phyloP scores from a whole-genome alignment of 2,329 filamentous ascomycete species.

The Periconia digitata region DNA sequence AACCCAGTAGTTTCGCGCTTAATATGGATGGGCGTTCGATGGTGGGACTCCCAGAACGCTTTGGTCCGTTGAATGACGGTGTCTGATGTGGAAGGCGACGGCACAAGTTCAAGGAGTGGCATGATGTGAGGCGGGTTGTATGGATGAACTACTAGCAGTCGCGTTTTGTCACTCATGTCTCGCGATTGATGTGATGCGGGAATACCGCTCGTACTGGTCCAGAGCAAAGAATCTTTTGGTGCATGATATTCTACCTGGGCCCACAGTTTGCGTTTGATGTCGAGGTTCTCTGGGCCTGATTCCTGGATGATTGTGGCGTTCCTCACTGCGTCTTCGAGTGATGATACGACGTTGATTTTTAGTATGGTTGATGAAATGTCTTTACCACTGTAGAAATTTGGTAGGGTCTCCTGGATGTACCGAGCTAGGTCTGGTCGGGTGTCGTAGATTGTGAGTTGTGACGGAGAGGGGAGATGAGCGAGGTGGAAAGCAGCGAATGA shows the following conservation, averaged over 20 bases:
- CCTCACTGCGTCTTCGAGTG: slow-evolving; percentile 47
- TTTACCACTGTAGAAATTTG: slow-evolving; percentile 43
- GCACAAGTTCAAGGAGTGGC: slow-evolving; percentile 62
- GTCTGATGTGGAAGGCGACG: slow-evolving; percentile 46
- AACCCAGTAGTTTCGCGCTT: slow-evolving; percentile 58
- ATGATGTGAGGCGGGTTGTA: slow-evolving; percentile 66
- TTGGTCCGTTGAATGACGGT: slow-evolving; percentile 45
- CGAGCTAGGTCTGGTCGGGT: slow-evolving; percentile 50
- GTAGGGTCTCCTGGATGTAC: slow-evolving; percentile 49
- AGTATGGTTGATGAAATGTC: slow-evolving; percentile 18
- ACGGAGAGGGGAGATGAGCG: slow-evolving; percentile 42
- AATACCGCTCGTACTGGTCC: slow-evolving; percentile 62
- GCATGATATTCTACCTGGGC: slow-evolving; percentile 52
- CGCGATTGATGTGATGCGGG: slow-evolving; percentile 53
- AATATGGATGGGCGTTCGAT: slow-evolving; percentile 52
- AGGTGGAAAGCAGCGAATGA: slow-evolving; percentile 60
- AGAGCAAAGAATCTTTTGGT: slow-evolving; percentile 51
- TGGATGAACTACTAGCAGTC: slow-evolving; percentile 60
- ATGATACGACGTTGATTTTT: slow-evolving; percentile 36
- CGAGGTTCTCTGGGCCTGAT: slow-evolving; percentile 57
- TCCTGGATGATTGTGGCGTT: slow-evolving; percentile 59
- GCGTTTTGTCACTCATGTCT: slow-evolving; percentile 45
- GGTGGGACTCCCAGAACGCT: slow-evolving; percentile 49
- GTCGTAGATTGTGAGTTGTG: slow-evolving; percentile 53
- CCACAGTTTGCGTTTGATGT: slow-evolving; percentile 58